Evolutionary conservation across 1,139 yeast genomes (phyloP).

Genomic region (Keqinozyma sinolaborantium): DNA sequence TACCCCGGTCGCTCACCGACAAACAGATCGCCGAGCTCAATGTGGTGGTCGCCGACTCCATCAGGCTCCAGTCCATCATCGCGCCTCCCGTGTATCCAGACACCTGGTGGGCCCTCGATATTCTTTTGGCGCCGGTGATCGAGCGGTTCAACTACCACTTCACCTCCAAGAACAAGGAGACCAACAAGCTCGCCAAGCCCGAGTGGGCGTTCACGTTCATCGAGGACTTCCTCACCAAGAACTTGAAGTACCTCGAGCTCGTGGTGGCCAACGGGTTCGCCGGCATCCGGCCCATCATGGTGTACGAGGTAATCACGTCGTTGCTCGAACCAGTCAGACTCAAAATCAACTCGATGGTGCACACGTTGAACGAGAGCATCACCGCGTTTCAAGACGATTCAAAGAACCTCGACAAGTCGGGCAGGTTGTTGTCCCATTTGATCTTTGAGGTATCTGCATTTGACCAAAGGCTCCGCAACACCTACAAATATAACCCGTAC

Average conservation of each 20-base stretch:
- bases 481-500: slow-evolving; percentile 56
- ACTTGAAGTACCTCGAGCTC: slow-evolving; percentile 31
- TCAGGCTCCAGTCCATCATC: slow-evolving; percentile 35
- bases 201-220: slow-evolving; percentile 72
- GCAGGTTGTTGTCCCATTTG: slow-evolving; percentile 56
- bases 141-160: slow-evolving; percentile 76
- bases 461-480: slow-evolving; percentile 51
- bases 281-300: slow-evolving; percentile 23
- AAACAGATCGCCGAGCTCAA: slow-evolving; percentile 10
- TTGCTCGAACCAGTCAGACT: slow-evolving; percentile 47
- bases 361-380: slow-evolving; percentile 26
- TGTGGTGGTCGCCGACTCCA: slow-evolving; percentile 16
- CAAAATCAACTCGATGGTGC: slow-evolving; percentile 36
- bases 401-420: slow-evolving; percentile 33
- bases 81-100: slow-evolving; percentile 35
- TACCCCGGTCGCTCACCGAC: slow-evolving; percentile 4
- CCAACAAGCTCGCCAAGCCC: slow-evolving; percentile 71
- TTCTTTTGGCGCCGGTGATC: slow-evolving; percentile 53
- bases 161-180: slow-evolving; percentile 46
- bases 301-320: slow-evolving; percentile 54
- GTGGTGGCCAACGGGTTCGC: slow-evolving; percentile 29
- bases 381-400: slow-evolving; percentile 13
- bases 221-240: slow-evolving; percentile 46
- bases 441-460: slow-evolving; percentile 57
- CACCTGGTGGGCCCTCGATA: slow-evolving; percentile 57